Percentiles rank a stretch among this genome's conserved stretches.
Evolutionary conservation across 2,329 filamentous ascomycete species (phyloP).

Genomic region (Clarireedia monteithiana): DNA sequence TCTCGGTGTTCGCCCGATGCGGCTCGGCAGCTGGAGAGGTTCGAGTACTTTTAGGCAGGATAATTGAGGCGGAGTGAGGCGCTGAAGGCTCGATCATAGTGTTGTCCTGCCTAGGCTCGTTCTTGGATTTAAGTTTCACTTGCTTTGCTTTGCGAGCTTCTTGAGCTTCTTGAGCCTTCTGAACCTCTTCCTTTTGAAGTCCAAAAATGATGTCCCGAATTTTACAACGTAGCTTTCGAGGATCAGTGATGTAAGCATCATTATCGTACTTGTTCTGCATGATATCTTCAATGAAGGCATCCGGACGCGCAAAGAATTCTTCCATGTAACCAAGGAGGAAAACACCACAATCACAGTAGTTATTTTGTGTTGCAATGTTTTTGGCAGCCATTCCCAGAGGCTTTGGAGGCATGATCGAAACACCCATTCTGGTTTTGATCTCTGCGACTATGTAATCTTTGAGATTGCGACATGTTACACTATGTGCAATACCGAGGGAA

Average conservation of each 20-base stretch:
- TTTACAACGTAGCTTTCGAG: constrained; percentile 51
- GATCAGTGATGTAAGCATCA: constrained; percentile 40
- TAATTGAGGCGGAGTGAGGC: not conserved
- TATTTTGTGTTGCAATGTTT: constrained; percentile 69
- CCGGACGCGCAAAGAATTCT: constrained; percentile 70
- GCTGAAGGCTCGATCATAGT: not conserved
- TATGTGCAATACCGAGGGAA: constrained; percentile 63
- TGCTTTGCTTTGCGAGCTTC: not conserved
- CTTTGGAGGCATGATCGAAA: constrained; percentile 26
- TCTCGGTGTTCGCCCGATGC: not conserved
- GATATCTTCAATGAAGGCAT: constrained; percentile 59
- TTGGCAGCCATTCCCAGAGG: constrained; percentile 58
- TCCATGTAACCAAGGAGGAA: constrained; percentile 80
- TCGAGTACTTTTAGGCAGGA: constrained; percentile 3
- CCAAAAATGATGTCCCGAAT: constrained; percentile 60
- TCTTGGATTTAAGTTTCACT: not conserved
- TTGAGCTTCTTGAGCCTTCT: not conserved
- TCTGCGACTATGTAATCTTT: constrained; percentile 74
- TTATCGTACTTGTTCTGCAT: constrained; percentile 52
- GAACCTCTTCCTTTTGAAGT: constrained; percentile 49
- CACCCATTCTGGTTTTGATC: constrained; percentile 50
- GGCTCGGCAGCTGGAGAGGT: not conserved
- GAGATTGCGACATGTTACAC: constrained; percentile 56
- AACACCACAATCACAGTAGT: constrained; percentile 83
- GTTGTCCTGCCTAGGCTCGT: not conserved